Evolutionary conservation across 768 basidiomycete species (phyloP), one percentile per base, ranked within the genome.

Genomic region (Phlebiopsis gigantea): DNA sequence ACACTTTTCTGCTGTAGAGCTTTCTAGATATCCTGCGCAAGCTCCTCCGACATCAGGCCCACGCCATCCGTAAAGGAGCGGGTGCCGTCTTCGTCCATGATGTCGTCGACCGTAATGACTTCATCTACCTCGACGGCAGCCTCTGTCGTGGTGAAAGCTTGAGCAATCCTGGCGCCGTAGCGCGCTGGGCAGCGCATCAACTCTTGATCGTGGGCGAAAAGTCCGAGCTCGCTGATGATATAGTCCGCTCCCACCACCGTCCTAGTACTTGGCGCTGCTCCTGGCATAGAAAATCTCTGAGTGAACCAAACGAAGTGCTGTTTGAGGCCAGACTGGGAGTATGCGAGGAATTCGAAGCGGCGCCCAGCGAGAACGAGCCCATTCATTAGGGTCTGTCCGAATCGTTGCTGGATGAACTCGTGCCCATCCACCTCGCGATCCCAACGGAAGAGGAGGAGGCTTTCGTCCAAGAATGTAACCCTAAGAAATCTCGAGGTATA

Each of bases 391-490:
- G 63, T 47, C 46, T 14, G 21, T 9, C 62, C 62, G 44, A 63
- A 63, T 12, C 57, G 64, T 46, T 58, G 34, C 14, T 61, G 57
- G 21, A 65, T 61, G 29, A 63, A 61, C 19, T 49, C n/a, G 15
- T 46, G 50, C 0, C 56, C 62, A 55, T 61, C 61, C 17, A 87
- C 80, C 31, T 80, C 78, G 5, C 79, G 74, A 56, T 80, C 79
- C 39, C 48, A 47, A 19, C 45, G 50, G 44, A 5, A 53, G 22
- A 57, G 50, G 26, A 87, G 75, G 42, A 76, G 75, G 62, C 91
- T 85, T 71, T 94, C 91, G 54, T 93, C 91, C 4, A 85, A 79
- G 62, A 93, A 90, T 61, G 88, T 83, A 28, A 93, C 90, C 10
- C 91, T 84, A 29, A 94, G 65, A 65, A 94, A 94, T 61, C 80